These are phyloP conservation scores for Carex kokanica DNA, from an alignment of 176 grass and related monocot species.

Conservation along the genomic window DNA sequence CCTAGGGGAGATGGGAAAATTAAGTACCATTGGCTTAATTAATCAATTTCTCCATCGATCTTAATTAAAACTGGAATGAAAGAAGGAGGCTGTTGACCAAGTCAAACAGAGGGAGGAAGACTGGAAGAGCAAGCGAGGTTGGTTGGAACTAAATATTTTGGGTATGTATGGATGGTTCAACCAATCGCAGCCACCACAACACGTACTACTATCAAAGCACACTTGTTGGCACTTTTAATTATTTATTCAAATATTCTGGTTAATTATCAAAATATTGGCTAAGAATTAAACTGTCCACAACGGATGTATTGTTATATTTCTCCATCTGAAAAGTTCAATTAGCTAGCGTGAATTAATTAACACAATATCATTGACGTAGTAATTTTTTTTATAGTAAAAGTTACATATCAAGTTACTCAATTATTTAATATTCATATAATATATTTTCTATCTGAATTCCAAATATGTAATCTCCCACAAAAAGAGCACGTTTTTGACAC, in stretches of 20 bases:
- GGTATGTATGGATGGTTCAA: constrained; percentile 12
- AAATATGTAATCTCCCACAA: no score
- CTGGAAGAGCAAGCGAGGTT: neutral
- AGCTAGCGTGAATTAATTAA: no score
- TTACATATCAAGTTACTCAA: no score
- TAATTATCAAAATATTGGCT: neutral
- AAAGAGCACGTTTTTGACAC: no score
- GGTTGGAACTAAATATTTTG: constrained; percentile 8
- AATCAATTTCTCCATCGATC: neutral
- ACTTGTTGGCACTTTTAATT: neutral
- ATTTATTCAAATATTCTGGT: neutral
- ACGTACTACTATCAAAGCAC: neutral
- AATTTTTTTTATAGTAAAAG: neutral
- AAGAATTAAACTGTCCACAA: neutral
- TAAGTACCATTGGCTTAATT: neutral
- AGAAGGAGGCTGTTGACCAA: neutral
- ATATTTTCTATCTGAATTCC: no score
- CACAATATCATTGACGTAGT: no score
- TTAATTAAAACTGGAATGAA: neutral
- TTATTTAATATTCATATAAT: no score
- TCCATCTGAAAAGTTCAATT: neutral
- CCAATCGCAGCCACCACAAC: constrained; percentile 5
- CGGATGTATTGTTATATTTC: neutral
- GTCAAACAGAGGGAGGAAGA: neutral
- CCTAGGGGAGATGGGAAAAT: neutral